Evolutionary conservation across 441 rosid genomes (phyloP), one percentile per base, ranked within the genome.

Genomic region (Pelargonium myrrhifolium): DNA sequence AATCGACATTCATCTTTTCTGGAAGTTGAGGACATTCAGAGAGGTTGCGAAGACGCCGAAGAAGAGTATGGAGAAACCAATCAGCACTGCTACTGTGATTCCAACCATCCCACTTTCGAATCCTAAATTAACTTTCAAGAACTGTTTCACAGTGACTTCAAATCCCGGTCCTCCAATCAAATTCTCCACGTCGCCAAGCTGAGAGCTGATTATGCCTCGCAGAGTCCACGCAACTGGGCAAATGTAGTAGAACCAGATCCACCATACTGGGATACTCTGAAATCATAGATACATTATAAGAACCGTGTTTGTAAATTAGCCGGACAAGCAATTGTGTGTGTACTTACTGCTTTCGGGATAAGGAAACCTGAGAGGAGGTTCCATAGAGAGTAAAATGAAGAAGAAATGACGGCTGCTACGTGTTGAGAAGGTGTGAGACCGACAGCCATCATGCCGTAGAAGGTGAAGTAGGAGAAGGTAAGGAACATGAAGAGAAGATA

Each of bases 321-420:
- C 9, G 39, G 39, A 35, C 39, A 35, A 31, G 47, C 26, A 66
- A 39, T 53, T 37, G 31, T 63, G 24, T 42, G n/a, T 12, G 14
- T 26, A 80, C 92, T 85, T 82, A 89, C 98, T 9, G 93, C 89
- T 80, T 81, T 79, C 31, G 93, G 89, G 70, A 93, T 77, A 47
- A 93, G 96, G 78, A 93, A 93, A 62, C 97, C 98, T 0, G 98
- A 86, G 24, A 84, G 91, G 63, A 93, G 97, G 77, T 93, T 90
- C 97, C 98, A 93, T n/a, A 91, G 71, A 43, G 97, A 93, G 86
- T 91, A 91, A 72, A 88, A 89, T 12, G 96, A 95, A 53, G 97
- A 91, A 58, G 97, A 91, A 72, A 91, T 77, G 43, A 91, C 92
- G 0, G 97, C 92, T 0, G 99, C 92, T 79, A 88, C 62, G 68